Evolutionary conservation across 495 filamentous ascomycete species (phyloP), one percentile per base, ranked within the genome.

Genomic region (Xylaria flabelliformis): DNA sequence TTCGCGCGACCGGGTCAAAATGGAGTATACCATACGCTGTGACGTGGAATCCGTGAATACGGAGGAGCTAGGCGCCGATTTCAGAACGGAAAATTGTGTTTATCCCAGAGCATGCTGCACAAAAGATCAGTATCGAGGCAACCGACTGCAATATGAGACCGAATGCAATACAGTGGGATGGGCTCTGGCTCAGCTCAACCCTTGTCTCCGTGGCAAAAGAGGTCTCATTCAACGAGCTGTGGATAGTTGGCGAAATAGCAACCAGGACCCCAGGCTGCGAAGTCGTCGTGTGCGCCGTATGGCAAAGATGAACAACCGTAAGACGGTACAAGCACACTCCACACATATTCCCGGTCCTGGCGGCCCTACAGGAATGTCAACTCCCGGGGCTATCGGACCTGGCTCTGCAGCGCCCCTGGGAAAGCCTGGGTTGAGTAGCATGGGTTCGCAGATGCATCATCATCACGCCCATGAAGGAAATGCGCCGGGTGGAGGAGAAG

Each of bases 141-240:
- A 99, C 80, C 91, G 96, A 17, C 84, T 98, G 67, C 91, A 94
- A 58, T 99, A 99, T 80, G 96, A 99, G 84, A 98, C 94, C 9
- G 97, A 98, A 82, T 99, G 97, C 86, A 99, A 99, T 82, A 93
- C 94, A 0, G 95, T 99, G 15, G 96, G 96, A 21, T 99, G 96
- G 96, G 96, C 95, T 29, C 82, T 99, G 72, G 97, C 97, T 3
- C 91, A 97, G 74, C 85, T 98, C 51, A 99, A 99, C 80, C 91
- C 94, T 1, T 91, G 91, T 56, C 87, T 99, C 36, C 87, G 95
- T 64, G 95, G 94, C 64, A 99, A 99, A 83, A 89, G 96, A 63
- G 96, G 96, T 10, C 86, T 99, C 73, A 99, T 99, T 72, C 96
- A 99, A 82, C 89, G 96, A 62, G 96, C 96, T 24, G 96, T 99